Conservation (phyloP, 441 rosid species). For the Gossypium davidsonii region DNA sequence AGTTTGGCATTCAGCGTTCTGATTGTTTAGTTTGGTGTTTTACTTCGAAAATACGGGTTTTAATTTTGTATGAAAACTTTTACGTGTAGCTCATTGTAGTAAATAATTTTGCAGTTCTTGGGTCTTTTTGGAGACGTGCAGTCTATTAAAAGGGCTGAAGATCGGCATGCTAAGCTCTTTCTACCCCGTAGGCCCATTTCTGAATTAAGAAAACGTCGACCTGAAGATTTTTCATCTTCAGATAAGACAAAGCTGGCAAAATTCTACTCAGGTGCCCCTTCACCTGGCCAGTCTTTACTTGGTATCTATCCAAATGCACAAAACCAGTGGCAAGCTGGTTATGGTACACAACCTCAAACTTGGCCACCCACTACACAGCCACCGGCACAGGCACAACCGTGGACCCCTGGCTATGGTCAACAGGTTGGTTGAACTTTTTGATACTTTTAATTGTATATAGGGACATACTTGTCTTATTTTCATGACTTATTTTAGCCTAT, state of each 20-base stretch:
- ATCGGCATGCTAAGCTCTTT: slow-evolving; percentile 75
- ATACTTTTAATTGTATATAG: background rate
- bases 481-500: background rate
- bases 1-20: background rate
- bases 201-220: slow-evolving; percentile 71
- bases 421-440: slow-evolving; percentile 34
- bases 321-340: slow-evolving; percentile 76
- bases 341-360: slow-evolving; percentile 71
- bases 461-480: background rate
- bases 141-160: slow-evolving; percentile 65
- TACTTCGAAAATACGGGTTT: background rate
- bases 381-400: slow-evolving; percentile 46
- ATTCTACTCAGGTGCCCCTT: slow-evolving; percentile 46
- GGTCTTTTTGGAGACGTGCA: slow-evolving; percentile 70
- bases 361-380: slow-evolving; percentile 72
- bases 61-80: background rate
- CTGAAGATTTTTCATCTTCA: slow-evolving; percentile 72
- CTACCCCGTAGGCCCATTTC: slow-evolving; percentile 57
- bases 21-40: background rate
- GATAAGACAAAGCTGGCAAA: slow-evolving; percentile 78
- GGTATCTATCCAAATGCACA: slow-evolving; percentile 68
- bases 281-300: slow-evolving; percentile 53
- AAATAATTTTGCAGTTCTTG: slow-evolving; percentile 55
- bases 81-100: background rate
- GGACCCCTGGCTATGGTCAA: slow-evolving; percentile 75